These are phyloP conservation scores for Sporisorium exsertum DNA, from an alignment of 1,284 basidiomycete species.

Conservation along the genomic window DNA sequence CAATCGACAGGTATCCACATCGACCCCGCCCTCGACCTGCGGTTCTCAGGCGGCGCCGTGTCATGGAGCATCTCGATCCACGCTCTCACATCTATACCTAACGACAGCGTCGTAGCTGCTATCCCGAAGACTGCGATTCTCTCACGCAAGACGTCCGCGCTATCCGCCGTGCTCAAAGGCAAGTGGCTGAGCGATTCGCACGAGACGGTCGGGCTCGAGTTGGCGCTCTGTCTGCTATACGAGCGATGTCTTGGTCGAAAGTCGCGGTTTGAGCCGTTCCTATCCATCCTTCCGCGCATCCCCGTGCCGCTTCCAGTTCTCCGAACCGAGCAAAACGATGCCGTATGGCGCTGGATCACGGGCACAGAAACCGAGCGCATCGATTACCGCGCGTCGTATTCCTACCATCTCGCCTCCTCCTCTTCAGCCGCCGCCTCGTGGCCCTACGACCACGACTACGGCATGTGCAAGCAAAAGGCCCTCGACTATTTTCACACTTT, in stretches of 20 bases:
- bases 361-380: constrained; percentile 46
- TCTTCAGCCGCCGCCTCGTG: not conserved
- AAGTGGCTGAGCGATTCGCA: constrained; percentile 30
- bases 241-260: constrained; percentile 38
- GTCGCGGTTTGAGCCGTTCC: constrained; percentile 47
- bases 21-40: constrained; percentile 19
- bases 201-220: constrained; percentile 40
- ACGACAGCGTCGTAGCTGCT: constrained; percentile 24
- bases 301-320: constrained; percentile 39
- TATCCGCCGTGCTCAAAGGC: constrained; percentile 17
- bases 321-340: not conserved
- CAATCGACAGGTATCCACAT: constrained; percentile 8
- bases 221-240: constrained; percentile 57
- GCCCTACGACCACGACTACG: constrained; percentile 38
- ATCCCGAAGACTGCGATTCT: constrained; percentile 51
- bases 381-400: constrained; percentile 11
- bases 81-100: constrained; percentile 9
- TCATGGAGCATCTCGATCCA: constrained; percentile 39
- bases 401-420: constrained; percentile 4
- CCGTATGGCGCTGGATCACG: constrained; percentile 21
- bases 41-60: constrained; percentile 9
- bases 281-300: constrained; percentile 42
- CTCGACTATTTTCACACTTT: constrained; percentile 33
- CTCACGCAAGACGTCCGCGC: constrained; percentile 41
- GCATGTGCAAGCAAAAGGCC: constrained; percentile 32